Conservation (phyloP, 1,139 yeast species). For the Saccharomyces uvarum region DNA sequence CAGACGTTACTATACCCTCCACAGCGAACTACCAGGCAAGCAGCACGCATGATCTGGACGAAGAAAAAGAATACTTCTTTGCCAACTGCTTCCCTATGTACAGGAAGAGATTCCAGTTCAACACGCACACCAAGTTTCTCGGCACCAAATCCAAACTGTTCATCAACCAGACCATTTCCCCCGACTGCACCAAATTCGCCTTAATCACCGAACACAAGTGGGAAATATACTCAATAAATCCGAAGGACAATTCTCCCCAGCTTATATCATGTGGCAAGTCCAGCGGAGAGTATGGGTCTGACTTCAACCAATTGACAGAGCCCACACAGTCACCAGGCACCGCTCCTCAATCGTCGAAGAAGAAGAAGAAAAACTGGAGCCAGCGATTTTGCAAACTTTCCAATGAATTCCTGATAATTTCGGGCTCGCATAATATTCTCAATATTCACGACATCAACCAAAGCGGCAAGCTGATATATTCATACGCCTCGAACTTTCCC, state of each 20-base stretch:
- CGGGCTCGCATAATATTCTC: constrained; percentile 68
- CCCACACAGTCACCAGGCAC: constrained; percentile 25
- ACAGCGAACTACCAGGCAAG: constrained; percentile 6
- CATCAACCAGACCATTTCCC: constrained; percentile 57
- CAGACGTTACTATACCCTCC: not conserved
- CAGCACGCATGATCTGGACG: constrained; percentile 16
- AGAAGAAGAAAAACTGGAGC: constrained; percentile 42
- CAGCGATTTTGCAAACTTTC: constrained; percentile 60
- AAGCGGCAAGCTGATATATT: constrained; percentile 57
- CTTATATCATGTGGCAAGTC: constrained; percentile 61
- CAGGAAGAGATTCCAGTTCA: constrained; percentile 56
- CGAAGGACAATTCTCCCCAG: constrained; percentile 38
- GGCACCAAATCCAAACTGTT: constrained; percentile 44
- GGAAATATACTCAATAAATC: constrained; percentile 56
- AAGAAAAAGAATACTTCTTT: constrained; percentile 52
- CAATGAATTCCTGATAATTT: constrained; percentile 51
- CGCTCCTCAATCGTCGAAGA: constrained; percentile 10
- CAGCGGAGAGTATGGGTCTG: constrained; percentile 58
- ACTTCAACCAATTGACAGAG: constrained; percentile 34
- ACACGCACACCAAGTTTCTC: constrained; percentile 51
- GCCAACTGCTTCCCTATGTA: constrained; percentile 79
- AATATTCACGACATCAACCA: constrained; percentile 53
- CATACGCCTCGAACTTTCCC: constrained; percentile 65
- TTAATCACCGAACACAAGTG: constrained; percentile 60
- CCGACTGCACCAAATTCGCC: constrained; percentile 46